Evolutionary conservation across 148 eudicot species (phyloP).

Genomic region (Dysphania ambrosioides): DNA sequence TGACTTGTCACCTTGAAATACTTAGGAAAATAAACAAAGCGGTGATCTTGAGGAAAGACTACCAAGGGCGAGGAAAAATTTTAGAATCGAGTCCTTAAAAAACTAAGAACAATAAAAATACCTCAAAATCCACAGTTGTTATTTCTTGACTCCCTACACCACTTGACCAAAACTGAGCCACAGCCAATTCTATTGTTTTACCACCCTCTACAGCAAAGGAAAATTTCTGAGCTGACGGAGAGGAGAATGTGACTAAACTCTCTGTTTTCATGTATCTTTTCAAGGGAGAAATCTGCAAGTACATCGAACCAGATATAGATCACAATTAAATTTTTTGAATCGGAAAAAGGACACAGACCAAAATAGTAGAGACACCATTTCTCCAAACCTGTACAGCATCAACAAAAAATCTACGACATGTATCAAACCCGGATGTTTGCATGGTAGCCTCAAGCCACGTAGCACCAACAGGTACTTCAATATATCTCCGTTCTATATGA

Average conservation of each 20-base stretch:
- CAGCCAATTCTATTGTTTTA: slow-evolving; percentile 76
- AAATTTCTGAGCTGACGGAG: slow-evolving; percentile 83
- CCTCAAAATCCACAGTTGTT: slow-evolving; percentile 85
- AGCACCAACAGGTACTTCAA: slow-evolving; percentile 90
- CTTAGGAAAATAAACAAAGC: too few species aligned
- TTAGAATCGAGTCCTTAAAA: too few species aligned
- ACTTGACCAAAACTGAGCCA: slow-evolving; percentile 99
- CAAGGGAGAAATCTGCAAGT: slow-evolving; percentile 77
- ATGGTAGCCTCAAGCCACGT: slow-evolving; percentile 94
- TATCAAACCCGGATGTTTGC: slow-evolving; percentile 85
- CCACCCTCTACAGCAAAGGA: slow-evolving; percentile 91
- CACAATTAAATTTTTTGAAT: slow-evolving; percentile 13
- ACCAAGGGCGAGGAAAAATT: too few species aligned
- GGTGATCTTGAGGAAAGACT: too few species aligned
- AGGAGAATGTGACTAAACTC: slow-evolving; percentile 64
- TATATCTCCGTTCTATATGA: slow-evolving; percentile 77
- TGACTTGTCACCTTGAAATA: background rate
- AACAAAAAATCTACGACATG: slow-evolving; percentile 75
- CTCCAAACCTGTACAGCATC: slow-evolving; percentile 81
- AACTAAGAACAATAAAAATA: slow-evolving; percentile 19
- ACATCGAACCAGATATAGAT: slow-evolving; percentile 15
- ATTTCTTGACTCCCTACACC: slow-evolving; percentile 88
- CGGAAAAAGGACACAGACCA: slow-evolving; percentile 15
- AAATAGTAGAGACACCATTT: slow-evolving; percentile 16
- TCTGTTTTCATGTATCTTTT: slow-evolving; percentile 93